Base-by-base conservation (phyloP, 116 monocot genomes). In the Dioscorea cayenensis region DNA sequence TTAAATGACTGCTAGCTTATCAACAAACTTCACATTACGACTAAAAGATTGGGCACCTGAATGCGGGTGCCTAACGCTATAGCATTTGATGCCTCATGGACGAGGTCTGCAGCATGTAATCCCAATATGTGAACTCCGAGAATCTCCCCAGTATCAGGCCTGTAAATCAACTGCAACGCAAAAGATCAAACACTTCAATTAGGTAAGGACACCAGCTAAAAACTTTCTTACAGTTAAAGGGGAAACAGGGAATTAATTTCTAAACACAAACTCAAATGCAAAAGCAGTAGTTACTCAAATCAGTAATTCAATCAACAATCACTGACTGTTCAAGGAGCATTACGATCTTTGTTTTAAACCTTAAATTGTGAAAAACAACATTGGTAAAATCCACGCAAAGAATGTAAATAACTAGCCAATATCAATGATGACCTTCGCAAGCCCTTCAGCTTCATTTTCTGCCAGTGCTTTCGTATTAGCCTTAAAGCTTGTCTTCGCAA, bases 401-500 rank as follows among this genome's bases (percentile, higher is more conserved):
- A 7, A 43, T 43, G 12, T 8, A 43, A 43, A 6, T 10, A 43
- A 9, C 7, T 43, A 10, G 7, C 17, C 5, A 19, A 2, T 16
- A 36, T 60, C 4, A 76, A 76, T 70, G 10, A 48, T 88, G 16
- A 97, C 96, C 96, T 97, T 97, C 36, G 96, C 96, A 68, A 90
- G 72, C 25, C 96, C 96, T 38, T 97, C 96, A 27, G 90, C 96
- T 88, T 97, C 96, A 86, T 97, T 97, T 76, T 97, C 92, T 71
- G 90, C 96, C 59, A 97, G 73, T 78, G 96, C 96, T 77, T 96
- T 96, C 58, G 96, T 96, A 69, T 96, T 96, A 36, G 96, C 92
- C 78, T 96, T 96, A 62, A 92, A 96, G 75, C 95, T 95, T 48
- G 95, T 95, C 70, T 92, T 95, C 35, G 84, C 89, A 66, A 95